Percentiles rank a stretch among this genome's conserved stretches.
Conservation (phyloP, 1,139 yeast species). For the Neolecta irregularis region DNA sequence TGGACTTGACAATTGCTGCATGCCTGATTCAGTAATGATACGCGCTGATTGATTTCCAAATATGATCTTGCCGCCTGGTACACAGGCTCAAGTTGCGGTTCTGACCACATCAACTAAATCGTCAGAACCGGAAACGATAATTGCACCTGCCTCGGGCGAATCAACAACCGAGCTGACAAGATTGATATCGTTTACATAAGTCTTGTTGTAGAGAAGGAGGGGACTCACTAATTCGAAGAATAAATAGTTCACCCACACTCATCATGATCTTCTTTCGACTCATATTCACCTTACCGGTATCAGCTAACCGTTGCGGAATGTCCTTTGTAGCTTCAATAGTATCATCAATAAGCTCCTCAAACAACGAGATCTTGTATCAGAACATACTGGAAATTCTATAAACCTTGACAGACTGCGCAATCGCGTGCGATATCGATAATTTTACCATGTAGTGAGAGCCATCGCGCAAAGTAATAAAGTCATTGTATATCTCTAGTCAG, state of each 20-base stretch:
- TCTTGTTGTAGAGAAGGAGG: neutral
- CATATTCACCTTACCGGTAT: conserved; percentile 89
- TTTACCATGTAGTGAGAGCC: conserved; percentile 80
- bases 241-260: conserved; percentile 87
- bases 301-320: conserved; percentile 88
- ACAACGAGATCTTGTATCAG: conserved; percentile 44
- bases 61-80: conserved; percentile 94
- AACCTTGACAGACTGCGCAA: conserved; percentile 85
- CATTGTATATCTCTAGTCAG: conserved; percentile 49
- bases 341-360: conserved; percentile 88
- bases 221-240: conserved; percentile 48
- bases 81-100: conserved; percentile 91
- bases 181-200: conserved; percentile 38
- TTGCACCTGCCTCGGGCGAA: no score
- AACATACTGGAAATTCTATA: neutral
- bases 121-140: no score
- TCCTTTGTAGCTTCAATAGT: conserved; percentile 95
- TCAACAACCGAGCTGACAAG: conserved; percentile 90
- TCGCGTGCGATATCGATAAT: conserved; percentile 85
- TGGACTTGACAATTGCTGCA: no score
- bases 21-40: conserved; percentile 75
- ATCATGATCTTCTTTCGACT: conserved; percentile 88
- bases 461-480: conserved; percentile 80
- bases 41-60: conserved; percentile 84
- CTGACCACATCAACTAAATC: conserved; percentile 97